Evolutionary conservation across 208 protist species (phyloP), one percentile per base, ranked within the genome.

Genomic region (Leptomonas pyrrhocoris): DNA sequence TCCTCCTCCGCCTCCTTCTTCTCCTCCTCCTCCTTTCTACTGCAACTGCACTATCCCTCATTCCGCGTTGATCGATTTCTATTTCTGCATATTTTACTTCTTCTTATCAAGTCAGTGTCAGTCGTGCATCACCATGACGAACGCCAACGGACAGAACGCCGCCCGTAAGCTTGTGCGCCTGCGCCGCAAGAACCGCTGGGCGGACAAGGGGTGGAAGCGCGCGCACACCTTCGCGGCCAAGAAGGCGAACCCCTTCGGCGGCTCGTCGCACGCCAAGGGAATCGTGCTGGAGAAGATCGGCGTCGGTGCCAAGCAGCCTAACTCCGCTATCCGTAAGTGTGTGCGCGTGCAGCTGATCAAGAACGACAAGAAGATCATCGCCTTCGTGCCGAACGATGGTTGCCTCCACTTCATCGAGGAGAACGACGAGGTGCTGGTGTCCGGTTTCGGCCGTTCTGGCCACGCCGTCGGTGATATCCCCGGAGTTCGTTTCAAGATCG

Each of bases 311-410:
- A 99, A 99, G 89, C 99, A 99, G 97, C 99, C 99, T 78, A 99
- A 99, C 98, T 99, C 99, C 79, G 99, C 99, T 64, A 99, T 99
- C 83, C 98, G 99, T 95, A 99, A 99, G 92, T 99, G 98, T 87
- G 98, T 99, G 53, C 98, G 98, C 89, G 99, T 99, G 65, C 66
- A 99, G 94, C 96, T 99, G 49, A 99, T 99, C 91, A 99, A 99
- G 96, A 99, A 99, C 96, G 98, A 98, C 79, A 99, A 99, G 97
- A 99, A 99, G 83, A 99, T 99, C 84, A 97, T 99, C 62, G 98
- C 98, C 65, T 99, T 99, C 95, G 99, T 99, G 50, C 99, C 99
- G 69, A 87, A 94, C 57, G 99, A 99, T 87, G 99, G 99, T 98
- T 99, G 95, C 83, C 88, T 99, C 15, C 98, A 99, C 90, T 99